A percentile compares a stretch with the other conserved stretches of the same genome.
phyloP scores from a whole-genome alignment of 1,284 basidiomycete genomes.

The Ganoderma sp. region DNA sequence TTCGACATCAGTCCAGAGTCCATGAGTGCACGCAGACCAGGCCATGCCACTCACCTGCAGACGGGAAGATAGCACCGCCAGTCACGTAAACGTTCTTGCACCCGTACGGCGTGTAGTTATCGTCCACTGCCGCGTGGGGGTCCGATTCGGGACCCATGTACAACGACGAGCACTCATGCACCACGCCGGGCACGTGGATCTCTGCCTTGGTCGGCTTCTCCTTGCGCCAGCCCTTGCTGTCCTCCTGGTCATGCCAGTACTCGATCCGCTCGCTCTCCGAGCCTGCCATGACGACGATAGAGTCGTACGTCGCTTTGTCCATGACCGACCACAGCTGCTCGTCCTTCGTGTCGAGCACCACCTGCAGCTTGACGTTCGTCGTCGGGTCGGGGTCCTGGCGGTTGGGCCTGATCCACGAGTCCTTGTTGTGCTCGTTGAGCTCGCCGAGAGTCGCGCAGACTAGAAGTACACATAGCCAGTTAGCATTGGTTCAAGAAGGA shows the following conservation, averaged over 20 bases:
- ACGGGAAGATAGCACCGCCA: constrained; percentile 14
- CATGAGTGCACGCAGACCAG: background rate
- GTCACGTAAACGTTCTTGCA: constrained; percentile 15
- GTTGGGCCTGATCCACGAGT: constrained; percentile 12
- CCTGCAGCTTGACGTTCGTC: constrained; percentile 28
- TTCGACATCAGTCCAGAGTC: background rate
- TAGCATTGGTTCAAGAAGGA: background rate
- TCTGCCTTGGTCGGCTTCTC: constrained; percentile 14
- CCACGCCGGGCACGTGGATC: constrained; percentile 26
- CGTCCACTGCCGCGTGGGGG: constrained; percentile 12
- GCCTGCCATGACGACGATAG: constrained; percentile 26
- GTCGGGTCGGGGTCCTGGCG: constrained; percentile 1
- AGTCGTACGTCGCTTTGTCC: constrained; percentile 30
- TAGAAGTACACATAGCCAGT: background rate
- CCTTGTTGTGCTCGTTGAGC: constrained; percentile 11
- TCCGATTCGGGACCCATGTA: constrained; percentile 13
- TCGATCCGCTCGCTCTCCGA: constrained; percentile 10
- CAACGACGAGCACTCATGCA: constrained; percentile 32
- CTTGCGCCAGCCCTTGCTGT: constrained; percentile 3
- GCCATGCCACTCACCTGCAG: constrained; percentile 11
- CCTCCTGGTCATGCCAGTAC: constrained; percentile 27
- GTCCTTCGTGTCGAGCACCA: constrained; percentile 22
- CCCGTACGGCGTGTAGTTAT: constrained; percentile 7
- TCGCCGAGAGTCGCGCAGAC: constrained; percentile 14
- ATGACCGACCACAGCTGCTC: constrained; percentile 25